Conservation (phyloP, 2,329 filamentous ascomycete species). For the Clarireedia monteithiana region DNA sequence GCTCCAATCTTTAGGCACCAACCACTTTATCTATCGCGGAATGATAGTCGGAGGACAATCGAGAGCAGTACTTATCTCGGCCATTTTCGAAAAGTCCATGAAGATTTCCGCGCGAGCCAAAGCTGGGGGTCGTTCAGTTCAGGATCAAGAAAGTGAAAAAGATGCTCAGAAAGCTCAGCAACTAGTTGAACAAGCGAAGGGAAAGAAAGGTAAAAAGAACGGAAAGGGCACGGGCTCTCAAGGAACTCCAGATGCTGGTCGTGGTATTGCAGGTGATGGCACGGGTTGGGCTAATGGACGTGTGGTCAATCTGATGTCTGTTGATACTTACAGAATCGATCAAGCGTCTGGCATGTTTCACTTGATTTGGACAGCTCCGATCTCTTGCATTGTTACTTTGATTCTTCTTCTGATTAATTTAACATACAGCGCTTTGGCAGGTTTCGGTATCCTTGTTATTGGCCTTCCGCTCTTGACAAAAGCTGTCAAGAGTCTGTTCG, state of each 20-base stretch:
- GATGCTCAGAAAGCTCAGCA: constrained; percentile 34
- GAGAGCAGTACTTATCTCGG: constrained; percentile 71
- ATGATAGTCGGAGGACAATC: constrained; percentile 86
- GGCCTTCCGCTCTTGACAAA: constrained; percentile 70
- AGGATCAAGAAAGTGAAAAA: constrained; percentile 17
- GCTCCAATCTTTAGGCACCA: constrained; percentile 69
- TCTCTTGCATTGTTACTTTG: constrained; percentile 71
- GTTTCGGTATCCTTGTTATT: constrained; percentile 74
- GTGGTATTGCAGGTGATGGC: constrained; percentile 57
- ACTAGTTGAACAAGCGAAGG: constrained; percentile 36
- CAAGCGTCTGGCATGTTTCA: constrained; percentile 86
- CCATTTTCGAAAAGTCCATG: constrained; percentile 92
- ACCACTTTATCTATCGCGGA: constrained; percentile 87
- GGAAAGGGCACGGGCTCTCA: constrained; percentile 36
- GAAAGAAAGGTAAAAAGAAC: constrained; percentile 35
- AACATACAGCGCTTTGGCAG: constrained; percentile 81
- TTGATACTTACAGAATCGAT: constrained; percentile 89
- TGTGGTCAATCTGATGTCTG: constrained; percentile 84
- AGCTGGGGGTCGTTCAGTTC: constrained; percentile 61
- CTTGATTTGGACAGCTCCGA: constrained; percentile 79
- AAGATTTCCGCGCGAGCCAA: constrained; percentile 79
- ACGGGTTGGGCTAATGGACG: constrained; percentile 87
- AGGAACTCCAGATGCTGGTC: constrained; percentile 32
- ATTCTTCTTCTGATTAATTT: constrained; percentile 78
- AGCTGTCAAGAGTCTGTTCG: constrained; percentile 70